These are phyloP conservation scores for Histomonas meleagridis DNA, from an alignment of 208 protist species.

Conservation along the genomic window DNA sequence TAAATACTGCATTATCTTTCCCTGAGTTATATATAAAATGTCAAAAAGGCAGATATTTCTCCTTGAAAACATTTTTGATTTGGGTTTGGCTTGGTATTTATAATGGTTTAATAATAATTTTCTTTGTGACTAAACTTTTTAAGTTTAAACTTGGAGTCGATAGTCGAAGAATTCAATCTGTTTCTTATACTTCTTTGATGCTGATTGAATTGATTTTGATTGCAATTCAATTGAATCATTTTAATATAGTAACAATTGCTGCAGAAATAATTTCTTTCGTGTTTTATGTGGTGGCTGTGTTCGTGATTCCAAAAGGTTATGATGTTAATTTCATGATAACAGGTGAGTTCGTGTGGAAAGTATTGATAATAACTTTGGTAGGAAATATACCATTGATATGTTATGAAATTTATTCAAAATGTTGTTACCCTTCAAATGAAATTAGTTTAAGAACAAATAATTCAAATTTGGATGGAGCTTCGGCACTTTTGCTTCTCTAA, in stretches of 20 bases:
- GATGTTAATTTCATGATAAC: conserved; percentile 38
- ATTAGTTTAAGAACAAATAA: too few relatives aligned
- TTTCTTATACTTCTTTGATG: conserved; percentile 88
- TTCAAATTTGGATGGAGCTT: too few relatives aligned
- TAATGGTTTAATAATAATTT: conserved; percentile 82
- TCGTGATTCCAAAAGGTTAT: not conserved
- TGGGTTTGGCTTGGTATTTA: conserved; percentile 62
- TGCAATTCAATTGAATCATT: conserved; percentile 70
- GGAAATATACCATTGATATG: not conserved
- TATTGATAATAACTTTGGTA: conserved; percentile 29
- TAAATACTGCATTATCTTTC: conserved; percentile 73
- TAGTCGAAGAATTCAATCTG: conserved; percentile 66
- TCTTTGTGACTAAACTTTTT: conserved; percentile 78
- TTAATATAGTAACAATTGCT: conserved; percentile 67
- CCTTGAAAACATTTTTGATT: conserved; percentile 63
- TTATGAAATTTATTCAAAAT: too few relatives aligned
- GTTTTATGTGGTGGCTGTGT: conserved; percentile 34
- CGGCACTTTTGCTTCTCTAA: too few relatives aligned
- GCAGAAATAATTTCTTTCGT: conserved; percentile 57
- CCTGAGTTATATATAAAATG: conserved; percentile 89
- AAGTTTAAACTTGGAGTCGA: conserved; percentile 75
- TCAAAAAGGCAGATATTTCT: conserved; percentile 74
- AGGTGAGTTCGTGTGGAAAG: conserved; percentile 41
- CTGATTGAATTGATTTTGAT: conserved; percentile 87
- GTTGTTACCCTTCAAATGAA: too few relatives aligned